Evolutionary conservation across 2,329 filamentous ascomycete species (phyloP), one percentile per base, ranked within the genome.

Genomic region (Penicillium sp.): DNA sequence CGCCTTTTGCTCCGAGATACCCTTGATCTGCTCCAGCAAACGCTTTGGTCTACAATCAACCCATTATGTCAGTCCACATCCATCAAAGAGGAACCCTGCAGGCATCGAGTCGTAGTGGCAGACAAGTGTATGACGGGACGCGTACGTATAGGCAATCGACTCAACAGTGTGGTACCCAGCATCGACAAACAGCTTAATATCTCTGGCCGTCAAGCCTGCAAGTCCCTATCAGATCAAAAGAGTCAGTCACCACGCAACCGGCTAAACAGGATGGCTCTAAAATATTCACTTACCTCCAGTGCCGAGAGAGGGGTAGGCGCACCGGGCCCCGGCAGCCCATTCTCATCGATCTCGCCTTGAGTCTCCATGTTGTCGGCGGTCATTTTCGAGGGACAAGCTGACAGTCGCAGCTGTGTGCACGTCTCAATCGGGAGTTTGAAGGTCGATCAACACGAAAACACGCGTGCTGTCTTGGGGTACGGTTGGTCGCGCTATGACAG

Each of bases 1-100:
- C 2, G 95, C 94, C 71, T 99, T 99, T 67, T 95, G 89, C 74
- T 97, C 92, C 1, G 94, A 99, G 30, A 99, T 96, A 51, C 94
- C 94, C 72, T 97, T 99, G 74, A 99, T 92, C 70, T 95, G 90
- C 72, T 99, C 92, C 16, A 99, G 77, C 50, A 87, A 78, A 66
- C 92, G 84, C 62, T 81, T 82, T 18, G 85, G 84, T 47, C 83
- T 86, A 42, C 8, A 44, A 10, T 2, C 44, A 27, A n/a, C 28
- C 5, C 20, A 7, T 5, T 9, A 44, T 40, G 25, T 62, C 28
- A 57, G 48, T 18, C 33, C 4, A 27, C 18, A 22, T 45, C 5
- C 6, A 33, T 30, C 10, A 3, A 20, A 27, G 16, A 8, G 20
- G 3, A 13, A 7, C 3, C 31, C n/a, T 16, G 9, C 5, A 6